These are phyloP conservation scores for Colletotrichum somersetense DNA, from an alignment of 2,329 filamentous ascomycete genomes.

Conservation along the genomic window DNA sequence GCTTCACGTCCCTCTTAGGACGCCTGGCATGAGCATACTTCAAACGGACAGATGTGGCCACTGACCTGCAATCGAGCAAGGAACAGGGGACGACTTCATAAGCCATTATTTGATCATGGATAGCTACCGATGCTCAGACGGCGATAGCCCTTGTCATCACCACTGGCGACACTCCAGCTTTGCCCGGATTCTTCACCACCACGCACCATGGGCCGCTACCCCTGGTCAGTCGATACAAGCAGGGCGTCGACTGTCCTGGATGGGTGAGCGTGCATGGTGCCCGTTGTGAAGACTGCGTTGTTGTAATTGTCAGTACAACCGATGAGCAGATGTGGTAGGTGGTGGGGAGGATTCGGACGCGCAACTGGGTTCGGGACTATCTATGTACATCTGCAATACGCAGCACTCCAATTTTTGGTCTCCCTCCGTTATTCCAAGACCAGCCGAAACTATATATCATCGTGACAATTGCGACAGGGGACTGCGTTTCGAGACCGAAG, in stretches of 20 bases:
- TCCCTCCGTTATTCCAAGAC: too few species aligned
- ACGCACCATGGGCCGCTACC: slow-evolving; percentile 1
- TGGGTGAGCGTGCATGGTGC: not conserved
- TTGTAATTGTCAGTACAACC: not conserved
- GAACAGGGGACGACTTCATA: too few species aligned
- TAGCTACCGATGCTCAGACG: not conserved
- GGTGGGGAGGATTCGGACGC: not conserved
- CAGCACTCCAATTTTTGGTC: too few species aligned
- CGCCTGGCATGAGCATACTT: too few species aligned
- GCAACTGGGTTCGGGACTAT: not conserved
- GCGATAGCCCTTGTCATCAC: not conserved
- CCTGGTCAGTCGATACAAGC: slow-evolving; percentile 1
- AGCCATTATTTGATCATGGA: not conserved
- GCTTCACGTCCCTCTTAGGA: not conserved
- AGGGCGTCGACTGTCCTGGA: not conserved
- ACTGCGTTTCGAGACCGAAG: too few species aligned
- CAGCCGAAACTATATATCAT: too few species aligned
- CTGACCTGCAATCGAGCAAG: too few species aligned
- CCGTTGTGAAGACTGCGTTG: slow-evolving; percentile 1
- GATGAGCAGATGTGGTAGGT: not conserved
- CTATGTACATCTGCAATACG: not conserved
- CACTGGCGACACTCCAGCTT: not conserved
- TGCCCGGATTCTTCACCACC: not conserved
- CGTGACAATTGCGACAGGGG: too few species aligned
- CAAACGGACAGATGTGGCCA: too few species aligned